Evolutionary conservation across 768 basidiomycete genomes (phyloP).

Genomic region (Russula virescens): DNA sequence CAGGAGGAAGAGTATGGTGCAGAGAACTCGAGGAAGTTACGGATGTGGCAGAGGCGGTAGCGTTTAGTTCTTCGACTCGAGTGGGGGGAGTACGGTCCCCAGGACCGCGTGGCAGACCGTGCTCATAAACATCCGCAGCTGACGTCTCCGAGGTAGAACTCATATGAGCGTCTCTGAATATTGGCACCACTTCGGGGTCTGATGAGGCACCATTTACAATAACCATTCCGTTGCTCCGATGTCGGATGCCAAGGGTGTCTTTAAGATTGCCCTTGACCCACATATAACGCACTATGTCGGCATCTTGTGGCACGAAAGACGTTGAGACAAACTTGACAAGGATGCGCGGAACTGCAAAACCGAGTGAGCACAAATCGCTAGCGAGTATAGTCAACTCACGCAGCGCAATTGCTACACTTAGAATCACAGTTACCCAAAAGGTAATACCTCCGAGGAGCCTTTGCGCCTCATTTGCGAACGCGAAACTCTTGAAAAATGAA

Average conservation of each 20-base stretch:
- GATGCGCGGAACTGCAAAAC: slow-evolving; percentile 71
- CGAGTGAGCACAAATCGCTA: slow-evolving; percentile 2
- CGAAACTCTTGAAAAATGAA: slow-evolving; percentile 67
- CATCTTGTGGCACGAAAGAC: slow-evolving; percentile 76
- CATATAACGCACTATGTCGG: slow-evolving; percentile 88
- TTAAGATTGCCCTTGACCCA: slow-evolving; percentile 83
- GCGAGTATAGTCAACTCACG: slow-evolving; percentile 40
- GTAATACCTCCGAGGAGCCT: slow-evolving; percentile 72
- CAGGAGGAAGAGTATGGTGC: neutral
- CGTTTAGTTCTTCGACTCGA: slow-evolving; percentile 5
- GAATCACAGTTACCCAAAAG: slow-evolving; percentile 77
- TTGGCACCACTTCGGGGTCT: slow-evolving; percentile 60
- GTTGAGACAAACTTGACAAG: slow-evolving; percentile 64
- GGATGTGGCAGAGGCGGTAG: neutral
- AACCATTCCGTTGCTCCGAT: slow-evolving; percentile 40
- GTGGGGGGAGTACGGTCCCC: slow-evolving; percentile 19
- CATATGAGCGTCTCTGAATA: slow-evolving; percentile 59
- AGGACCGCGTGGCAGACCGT: slow-evolving; percentile 35
- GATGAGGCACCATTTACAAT: neutral
- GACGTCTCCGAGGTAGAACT: slow-evolving; percentile 63
- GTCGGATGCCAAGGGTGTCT: slow-evolving; percentile 67
- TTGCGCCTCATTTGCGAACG: slow-evolving; percentile 67
- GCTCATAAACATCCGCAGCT: slow-evolving; percentile 39
- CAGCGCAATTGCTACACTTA: slow-evolving; percentile 66
- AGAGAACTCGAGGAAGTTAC: neutral